Evolutionary conservation across 2,329 filamentous ascomycete genomes (phyloP), one percentile per base, ranked within the genome.

Genomic region (Aspergillus aculeatus): DNA sequence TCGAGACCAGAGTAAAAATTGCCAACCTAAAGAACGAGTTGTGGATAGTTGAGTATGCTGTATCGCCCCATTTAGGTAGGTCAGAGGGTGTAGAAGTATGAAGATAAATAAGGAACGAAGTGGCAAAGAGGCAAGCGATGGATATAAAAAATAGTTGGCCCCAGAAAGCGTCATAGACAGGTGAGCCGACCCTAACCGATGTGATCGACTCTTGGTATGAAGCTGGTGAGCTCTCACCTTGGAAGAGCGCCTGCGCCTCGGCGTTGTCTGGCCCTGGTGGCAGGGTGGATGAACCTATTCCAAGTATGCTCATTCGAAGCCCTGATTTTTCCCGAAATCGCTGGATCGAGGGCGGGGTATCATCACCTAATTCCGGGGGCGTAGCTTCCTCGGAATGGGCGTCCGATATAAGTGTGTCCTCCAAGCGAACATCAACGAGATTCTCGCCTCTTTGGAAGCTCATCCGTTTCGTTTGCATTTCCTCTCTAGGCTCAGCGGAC

Each of bases 161-260:
- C 83, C 95, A 99, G 77, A 98, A 96, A 5, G 88, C 83, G 75
- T 99, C 95, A 73, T 98, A 92, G 53, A 85, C 83, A 61, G 92
- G 92, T 23, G 90, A 84, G 69, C 93, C 89, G 53, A 83, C 83
- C 47, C 87, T 83, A 4, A 85, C 80, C 11, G 84, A 79, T 24
- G 85, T 81, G 32, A 87, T 80, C 0, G 84, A 81, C 26, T 82
- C 81, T 50, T 84, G 85, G 19, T 81, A 83, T 32, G 84, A 83
- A 41, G 75, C 75, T 53, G 81, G 78, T 5, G 82, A 80, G 64
- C 81, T 83, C 48, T 78, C 75, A 47, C 78, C 78, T 47, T 16
- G 32, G 32, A 16, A 78, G 77, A 24, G 78, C 77, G 54, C 79
- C 71, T 49, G 66, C 32, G 81, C 68, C 2, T 78, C 73, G 57